Evolutionary conservation across 2,329 filamentous ascomycete genomes (phyloP).

Genomic region (Talaromyces sp.): DNA sequence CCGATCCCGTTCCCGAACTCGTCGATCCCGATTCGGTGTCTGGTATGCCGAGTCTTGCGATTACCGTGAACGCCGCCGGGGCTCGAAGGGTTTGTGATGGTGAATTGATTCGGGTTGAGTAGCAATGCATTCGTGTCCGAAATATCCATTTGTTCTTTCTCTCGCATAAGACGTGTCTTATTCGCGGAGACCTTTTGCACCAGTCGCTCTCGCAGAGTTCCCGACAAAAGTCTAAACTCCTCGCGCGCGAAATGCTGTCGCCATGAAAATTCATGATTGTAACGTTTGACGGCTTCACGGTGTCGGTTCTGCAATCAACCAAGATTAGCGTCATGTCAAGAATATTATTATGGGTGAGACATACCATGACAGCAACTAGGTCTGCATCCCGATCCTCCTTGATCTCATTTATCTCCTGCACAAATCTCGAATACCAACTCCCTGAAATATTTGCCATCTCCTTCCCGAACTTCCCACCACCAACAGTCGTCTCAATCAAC

Average conservation of each 20-base stretch:
- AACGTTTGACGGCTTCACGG: conserved; percentile 54
- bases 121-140: conserved; percentile 65
- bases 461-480: conserved; percentile 64
- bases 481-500: conserved; percentile 57
- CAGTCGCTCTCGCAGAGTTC: conserved; percentile 61
- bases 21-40: conserved; percentile 57
- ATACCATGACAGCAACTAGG: conserved; percentile 76
- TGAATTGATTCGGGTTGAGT: conserved; percentile 65
- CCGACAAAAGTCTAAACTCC: conserved; percentile 59
- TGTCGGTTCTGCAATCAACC: conserved; percentile 54
- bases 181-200: conserved; percentile 59
- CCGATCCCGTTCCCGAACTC: conserved; percentile 50
- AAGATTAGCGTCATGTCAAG: not conserved
- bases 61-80: conserved; percentile 61
- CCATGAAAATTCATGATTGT: conserved; percentile 58
- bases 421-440: conserved; percentile 79
- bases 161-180: conserved; percentile 57
- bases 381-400: conserved; percentile 85
- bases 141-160: conserved; percentile 67
- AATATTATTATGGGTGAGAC: conserved; percentile 28
- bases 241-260: conserved; percentile 62
- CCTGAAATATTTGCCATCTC: conserved; percentile 67
- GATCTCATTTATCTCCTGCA: conserved; percentile 80
- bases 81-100: conserved; percentile 62
- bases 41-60: conserved; percentile 62